These are phyloP conservation scores for Carex cristatella DNA, from an alignment of 176 grass and related monocot species.

Conservation along the genomic window DNA sequence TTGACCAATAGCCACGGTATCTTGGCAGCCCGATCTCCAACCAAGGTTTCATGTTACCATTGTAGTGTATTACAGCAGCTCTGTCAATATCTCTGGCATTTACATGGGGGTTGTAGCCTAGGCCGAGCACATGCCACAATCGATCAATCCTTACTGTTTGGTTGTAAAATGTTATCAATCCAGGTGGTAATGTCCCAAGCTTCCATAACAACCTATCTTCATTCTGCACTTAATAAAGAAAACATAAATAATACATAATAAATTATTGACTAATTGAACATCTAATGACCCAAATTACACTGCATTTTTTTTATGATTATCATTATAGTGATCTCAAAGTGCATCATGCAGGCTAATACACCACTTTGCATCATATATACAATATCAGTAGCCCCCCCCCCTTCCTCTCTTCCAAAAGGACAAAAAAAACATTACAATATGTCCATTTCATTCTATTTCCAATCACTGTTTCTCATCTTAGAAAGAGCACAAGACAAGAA, in stretches of 20 bases:
- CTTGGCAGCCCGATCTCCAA: constrained; percentile 71
- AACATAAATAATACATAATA: constrained; percentile 6
- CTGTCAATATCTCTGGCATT: constrained; percentile 45
- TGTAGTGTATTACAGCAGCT: constrained; percentile 73
- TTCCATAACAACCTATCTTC: constrained; percentile 62
- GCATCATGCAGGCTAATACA: neutral
- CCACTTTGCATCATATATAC: neutral
- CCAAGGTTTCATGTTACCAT: constrained; percentile 91
- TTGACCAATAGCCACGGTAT: constrained; percentile 67
- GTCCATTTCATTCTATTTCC: neutral
- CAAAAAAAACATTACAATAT: neutral
- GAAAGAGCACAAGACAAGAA: neutral
- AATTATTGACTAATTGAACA: neutral
- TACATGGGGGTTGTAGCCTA: constrained; percentile 77
- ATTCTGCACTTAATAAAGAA: constrained; percentile 40
- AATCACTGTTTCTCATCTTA: too few relatives aligned
- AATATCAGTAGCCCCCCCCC: neutral
- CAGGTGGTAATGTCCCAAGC: constrained; percentile 82
- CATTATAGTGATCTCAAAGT: neutral
- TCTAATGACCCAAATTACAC: neutral
- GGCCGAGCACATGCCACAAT: constrained; percentile 66
- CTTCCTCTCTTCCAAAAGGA: too few relatives aligned
- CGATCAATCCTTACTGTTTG: constrained; percentile 45
- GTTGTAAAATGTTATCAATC: constrained; percentile 80
- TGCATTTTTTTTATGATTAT: neutral